Evolutionary conservation across 306 rosid genomes (phyloP), one percentile per base, ranked within the genome.

Genomic region (Fragaria ananassa): DNA sequence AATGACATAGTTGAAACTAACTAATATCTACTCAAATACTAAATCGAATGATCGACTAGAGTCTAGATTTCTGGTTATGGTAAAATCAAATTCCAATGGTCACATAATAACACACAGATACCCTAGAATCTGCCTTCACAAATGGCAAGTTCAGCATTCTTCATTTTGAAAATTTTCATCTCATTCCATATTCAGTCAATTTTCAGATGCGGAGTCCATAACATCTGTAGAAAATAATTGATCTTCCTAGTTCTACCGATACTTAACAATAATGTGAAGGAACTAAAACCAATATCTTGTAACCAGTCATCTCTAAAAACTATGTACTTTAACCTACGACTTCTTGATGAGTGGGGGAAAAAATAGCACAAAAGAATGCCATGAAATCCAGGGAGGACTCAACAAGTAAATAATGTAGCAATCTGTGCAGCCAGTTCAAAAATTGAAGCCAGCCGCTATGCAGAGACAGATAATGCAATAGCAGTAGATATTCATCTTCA

Each of bases 1-100:
- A 25, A 35, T 53, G n/a, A 70, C n/a, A 72, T 14, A 53, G 65
- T 18, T 12, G 17, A 62, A 21, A 49, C 68, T 25, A 45, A 60
- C 41, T 27, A 18, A 10, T 34, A 47, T 37, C 17, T 25, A 35
- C 29, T 57, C 47, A 45, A 68, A 66, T 42, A 49, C 7, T 29
- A 49, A 54, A 76, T 34, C 4, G 6, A 76, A 66, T 42, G 39
- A 72, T 34, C 53, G 18, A 70, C 23, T 25, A 81, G 15, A 63
- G 23, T 25, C 19, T 17, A 7, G 17, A 27, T 8, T 53, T 49
- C 39, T n/a, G 0, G 8, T 10, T 2, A 34, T 6, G 65, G 23
- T 14, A 41, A 76, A 51, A 44, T 50, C 9, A 6, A 50, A 54
- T 37, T 50, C 19, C 63, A 35, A 50, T 41, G 56, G 18, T 51